Percentiles rank a stretch among this genome's conserved stretches.
Evolutionary conservation across 1,139 yeast genomes (phyloP).

Genomic region (Suhomyces guaymorum): DNA sequence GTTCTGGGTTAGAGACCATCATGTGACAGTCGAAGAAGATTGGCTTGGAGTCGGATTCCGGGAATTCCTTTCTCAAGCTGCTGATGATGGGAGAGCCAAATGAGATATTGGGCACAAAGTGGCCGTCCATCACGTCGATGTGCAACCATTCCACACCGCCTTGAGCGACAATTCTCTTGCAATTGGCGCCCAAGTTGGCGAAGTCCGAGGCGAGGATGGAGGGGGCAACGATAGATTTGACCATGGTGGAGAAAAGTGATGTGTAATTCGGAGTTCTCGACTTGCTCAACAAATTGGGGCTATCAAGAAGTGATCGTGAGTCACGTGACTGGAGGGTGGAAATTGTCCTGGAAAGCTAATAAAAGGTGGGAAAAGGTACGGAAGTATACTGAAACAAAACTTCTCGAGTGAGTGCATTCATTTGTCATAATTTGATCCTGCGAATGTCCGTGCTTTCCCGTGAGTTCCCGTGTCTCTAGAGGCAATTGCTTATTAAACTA

Average conservation of each 20-base stretch:
- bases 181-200: slow-evolving; percentile 83
- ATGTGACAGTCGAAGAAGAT: slow-evolving; percentile 97
- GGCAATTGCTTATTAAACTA: too few species aligned
- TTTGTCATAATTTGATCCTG: too few species aligned
- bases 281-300: slow-evolving; percentile 4
- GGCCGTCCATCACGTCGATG: slow-evolving; percentile 98
- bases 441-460: too few species aligned
- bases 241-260: slow-evolving; percentile 44
- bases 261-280: background rate
- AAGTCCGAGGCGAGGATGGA: slow-evolving; percentile 94
- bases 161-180: slow-evolving; percentile 77
- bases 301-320: background rate
- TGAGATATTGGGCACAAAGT: slow-evolving; percentile 94
- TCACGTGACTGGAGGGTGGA: background rate
- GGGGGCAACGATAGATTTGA: slow-evolving; percentile 87
- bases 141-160: slow-evolving; percentile 78
- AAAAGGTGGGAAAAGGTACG: too few species aligned
- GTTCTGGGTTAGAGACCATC: slow-evolving; percentile 96
- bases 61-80: slow-evolving; percentile 75
- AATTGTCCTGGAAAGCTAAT: too few species aligned
- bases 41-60: slow-evolving; percentile 48
- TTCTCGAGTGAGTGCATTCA: too few species aligned
- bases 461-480: too few species aligned
- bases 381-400: too few species aligned
- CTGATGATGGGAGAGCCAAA: slow-evolving; percentile 89